Conservation (phyloP, 2,329 filamentous ascomycete genomes). For the Emmonsiellopsis sp. region DNA sequence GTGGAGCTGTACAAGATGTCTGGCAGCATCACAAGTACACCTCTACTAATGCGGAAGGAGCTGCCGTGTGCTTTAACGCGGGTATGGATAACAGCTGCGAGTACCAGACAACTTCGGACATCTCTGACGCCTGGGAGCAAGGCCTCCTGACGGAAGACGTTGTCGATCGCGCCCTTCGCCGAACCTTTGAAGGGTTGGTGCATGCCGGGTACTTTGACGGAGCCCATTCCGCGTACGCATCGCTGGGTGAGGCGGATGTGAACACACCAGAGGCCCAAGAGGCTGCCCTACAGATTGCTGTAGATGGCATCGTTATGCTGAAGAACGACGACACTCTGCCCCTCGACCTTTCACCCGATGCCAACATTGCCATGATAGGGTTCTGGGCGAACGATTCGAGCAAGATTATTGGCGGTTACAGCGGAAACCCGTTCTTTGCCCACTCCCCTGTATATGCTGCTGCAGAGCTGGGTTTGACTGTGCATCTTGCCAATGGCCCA, state of each 20-base stretch:
- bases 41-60: conserved; percentile 31
- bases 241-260: conserved; percentile 43
- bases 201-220: conserved; percentile 42
- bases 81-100: conserved; percentile 43
- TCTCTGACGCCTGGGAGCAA: conserved; percentile 30
- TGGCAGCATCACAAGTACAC: conserved; percentile 42
- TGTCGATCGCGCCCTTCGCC: conserved; percentile 33
- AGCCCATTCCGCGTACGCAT: conserved; percentile 29
- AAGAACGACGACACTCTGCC: conserved; percentile 40
- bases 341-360: conserved; percentile 18
- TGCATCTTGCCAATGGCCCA: conserved; percentile 11
- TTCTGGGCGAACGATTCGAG: conserved; percentile 44
- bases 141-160: conserved; percentile 33
- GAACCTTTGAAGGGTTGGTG: conserved; percentile 38
- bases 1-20: conserved; percentile 50
- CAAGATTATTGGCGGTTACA: conserved; percentile 47
- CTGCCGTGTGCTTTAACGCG: conserved; percentile 37
- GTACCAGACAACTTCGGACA: conserved; percentile 31
- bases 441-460: conserved; percentile 43
- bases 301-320: conserved; percentile 34
- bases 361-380: conserved; percentile 41
- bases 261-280: conserved; percentile 41
- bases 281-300: conserved; percentile 41
- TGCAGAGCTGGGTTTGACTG: conserved; percentile 18
- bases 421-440: conserved; percentile 42